These are phyloP conservation scores for Pythium scleroteichum DNA, from an alignment of 352 stramenopile species.

Conservation along the genomic window DNA sequence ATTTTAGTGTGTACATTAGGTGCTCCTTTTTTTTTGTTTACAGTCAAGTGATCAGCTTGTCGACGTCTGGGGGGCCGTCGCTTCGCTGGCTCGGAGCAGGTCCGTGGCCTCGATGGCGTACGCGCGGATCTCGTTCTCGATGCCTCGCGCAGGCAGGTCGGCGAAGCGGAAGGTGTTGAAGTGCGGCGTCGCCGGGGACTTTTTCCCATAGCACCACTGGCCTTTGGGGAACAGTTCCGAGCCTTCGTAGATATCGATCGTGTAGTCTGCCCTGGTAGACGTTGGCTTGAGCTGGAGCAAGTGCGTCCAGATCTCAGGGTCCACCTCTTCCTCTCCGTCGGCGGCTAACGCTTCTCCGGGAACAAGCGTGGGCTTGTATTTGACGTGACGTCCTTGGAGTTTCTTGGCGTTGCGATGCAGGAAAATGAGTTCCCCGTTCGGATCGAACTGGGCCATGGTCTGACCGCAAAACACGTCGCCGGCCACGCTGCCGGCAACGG, in stretches of 20 bases:
- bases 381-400: conserved; percentile 43
- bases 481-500: conserved; percentile 36
- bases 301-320: conserved; percentile 69
- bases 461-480: conserved; percentile 64
- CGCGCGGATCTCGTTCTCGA: conserved; percentile 27
- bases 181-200: conserved; percentile 29
- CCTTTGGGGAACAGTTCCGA: conserved; percentile 35
- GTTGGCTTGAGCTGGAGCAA: conserved; percentile 61
- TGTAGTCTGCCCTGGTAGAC: conserved; percentile 42
- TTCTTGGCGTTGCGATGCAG: conserved; percentile 77
- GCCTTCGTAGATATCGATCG: conserved; percentile 50
- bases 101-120: conserved; percentile 27
- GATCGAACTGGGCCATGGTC: conserved; percentile 76
- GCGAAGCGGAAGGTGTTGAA: conserved; percentile 26
- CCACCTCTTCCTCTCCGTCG: conserved; percentile 16
- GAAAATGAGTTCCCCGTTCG: conserved; percentile 55
- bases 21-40: no score
- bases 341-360: not conserved
- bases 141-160: conserved; percentile 13
- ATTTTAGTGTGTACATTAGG: no score
- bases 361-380: not conserved
- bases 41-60: no score
- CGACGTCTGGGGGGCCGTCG: not conserved
- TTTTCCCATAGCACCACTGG: conserved; percentile 61
- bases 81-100: conserved; percentile 3